These are phyloP conservation scores for Coemansia sp. DNA, from an alignment of 192 early-diverging fungal genomes.

Conservation along the genomic window DNA sequence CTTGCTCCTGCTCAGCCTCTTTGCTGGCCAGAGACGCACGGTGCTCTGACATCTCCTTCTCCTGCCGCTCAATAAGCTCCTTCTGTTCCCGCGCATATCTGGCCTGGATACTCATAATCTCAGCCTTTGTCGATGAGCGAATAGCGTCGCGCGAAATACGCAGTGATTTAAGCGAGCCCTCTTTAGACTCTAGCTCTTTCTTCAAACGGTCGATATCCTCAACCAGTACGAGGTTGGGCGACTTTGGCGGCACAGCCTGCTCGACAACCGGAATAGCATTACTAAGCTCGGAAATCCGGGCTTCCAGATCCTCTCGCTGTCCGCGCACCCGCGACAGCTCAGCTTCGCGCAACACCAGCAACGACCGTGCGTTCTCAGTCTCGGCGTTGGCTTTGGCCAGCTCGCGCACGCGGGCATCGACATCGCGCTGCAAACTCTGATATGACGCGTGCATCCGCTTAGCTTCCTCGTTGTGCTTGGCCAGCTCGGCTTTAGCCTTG, in stretches of 20 bases:
- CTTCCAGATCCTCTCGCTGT: constrained; percentile 51
- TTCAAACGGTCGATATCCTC: constrained; percentile 51
- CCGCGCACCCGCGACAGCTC: constrained; percentile 52
- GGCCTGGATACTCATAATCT: constrained; percentile 53
- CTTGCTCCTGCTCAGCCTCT: constrained; percentile 45
- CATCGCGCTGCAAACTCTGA: constrained; percentile 38
- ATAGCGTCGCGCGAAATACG: constrained; percentile 50
- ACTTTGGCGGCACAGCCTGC: constrained; percentile 25
- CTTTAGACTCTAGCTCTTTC: constrained; percentile 40
- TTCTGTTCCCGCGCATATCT: constrained; percentile 43
- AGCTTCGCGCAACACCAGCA: constrained; percentile 37
- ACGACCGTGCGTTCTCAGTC: constrained; percentile 35
- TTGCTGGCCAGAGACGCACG: constrained; percentile 30
- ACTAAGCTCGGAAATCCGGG: constrained; percentile 32
- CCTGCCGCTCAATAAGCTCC: constrained; percentile 36
- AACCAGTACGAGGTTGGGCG: constrained; percentile 30
- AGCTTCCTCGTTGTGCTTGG: constrained; percentile 29
- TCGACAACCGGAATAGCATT: constrained; percentile 21
- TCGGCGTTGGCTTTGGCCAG: constrained; percentile 42
- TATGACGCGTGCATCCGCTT: constrained; percentile 24
- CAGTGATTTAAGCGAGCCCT: constrained; percentile 52
- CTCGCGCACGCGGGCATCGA: constrained; percentile 32
- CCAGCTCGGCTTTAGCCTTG: constrained; percentile 43
- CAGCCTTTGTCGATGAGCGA: constrained; percentile 46
- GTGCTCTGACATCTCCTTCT: constrained; percentile 37